Percentiles rank a stretch among this genome's conserved stretches.
Conservation (phyloP, 257 asterid genomes). For the Salvia hispanica region DNA sequence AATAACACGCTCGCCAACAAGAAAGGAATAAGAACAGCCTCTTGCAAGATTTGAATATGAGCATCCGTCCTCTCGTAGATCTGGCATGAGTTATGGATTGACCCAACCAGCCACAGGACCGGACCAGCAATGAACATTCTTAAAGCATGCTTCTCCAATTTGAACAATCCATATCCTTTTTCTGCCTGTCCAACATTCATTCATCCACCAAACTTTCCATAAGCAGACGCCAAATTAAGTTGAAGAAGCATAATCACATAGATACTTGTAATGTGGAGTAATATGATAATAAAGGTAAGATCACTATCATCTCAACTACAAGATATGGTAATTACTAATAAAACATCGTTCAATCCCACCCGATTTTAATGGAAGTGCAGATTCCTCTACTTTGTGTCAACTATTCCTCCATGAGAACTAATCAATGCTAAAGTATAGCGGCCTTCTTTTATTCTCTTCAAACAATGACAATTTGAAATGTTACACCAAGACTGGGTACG, state of each 20-base stretch:
- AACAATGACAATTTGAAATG: background rate
- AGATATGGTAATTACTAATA: too few species aligned
- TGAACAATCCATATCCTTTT: slow-evolving; percentile 41
- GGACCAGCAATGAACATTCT: slow-evolving; percentile 76
- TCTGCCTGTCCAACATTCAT: slow-evolving; percentile 50
- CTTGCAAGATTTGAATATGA: slow-evolving; percentile 77
- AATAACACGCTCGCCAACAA: slow-evolving; percentile 68
- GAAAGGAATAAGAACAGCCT: slow-evolving; percentile 70
- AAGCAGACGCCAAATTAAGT: background rate
- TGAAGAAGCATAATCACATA: background rate
- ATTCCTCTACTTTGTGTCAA: background rate
- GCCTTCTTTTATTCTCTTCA: background rate
- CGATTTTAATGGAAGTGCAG: background rate
- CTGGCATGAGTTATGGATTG: slow-evolving; percentile 82
- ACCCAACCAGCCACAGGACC: slow-evolving; percentile 76
- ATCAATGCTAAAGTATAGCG: background rate
- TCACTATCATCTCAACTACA: too few species aligned
- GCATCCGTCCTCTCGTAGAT: slow-evolving; percentile 86
- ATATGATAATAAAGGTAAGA: background rate
- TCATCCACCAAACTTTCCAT: background rate
- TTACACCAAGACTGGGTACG: background rate
- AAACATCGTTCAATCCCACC: too few species aligned
- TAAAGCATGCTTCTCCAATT: slow-evolving; percentile 57
- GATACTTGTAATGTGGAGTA: background rate
- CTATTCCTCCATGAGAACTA: background rate